phyloP scores from a whole-genome alignment of 2,329 filamentous ascomycete species.

The Clarireedia homoeocarpa region DNA sequence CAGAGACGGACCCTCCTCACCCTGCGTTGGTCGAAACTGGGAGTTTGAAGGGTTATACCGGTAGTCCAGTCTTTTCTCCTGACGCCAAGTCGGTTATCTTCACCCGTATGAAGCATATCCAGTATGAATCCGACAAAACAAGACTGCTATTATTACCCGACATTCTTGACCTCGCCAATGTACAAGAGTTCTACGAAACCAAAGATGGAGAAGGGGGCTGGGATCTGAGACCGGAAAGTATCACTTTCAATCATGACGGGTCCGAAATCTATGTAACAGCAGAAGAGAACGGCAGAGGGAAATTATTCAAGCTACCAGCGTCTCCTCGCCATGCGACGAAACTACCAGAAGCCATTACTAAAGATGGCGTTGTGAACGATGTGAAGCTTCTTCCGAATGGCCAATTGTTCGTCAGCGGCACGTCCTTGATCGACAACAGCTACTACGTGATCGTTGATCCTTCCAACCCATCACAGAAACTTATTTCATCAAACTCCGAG shows the following conservation, averaged over 20 bases:
- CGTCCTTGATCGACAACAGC: slow-evolving; percentile 64
- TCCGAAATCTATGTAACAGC: slow-evolving; percentile 63
- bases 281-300: slow-evolving; percentile 57
- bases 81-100: slow-evolving; percentile 67
- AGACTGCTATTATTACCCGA: slow-evolving; percentile 58
- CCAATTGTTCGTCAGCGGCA: slow-evolving; percentile 57
- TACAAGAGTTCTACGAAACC: slow-evolving; percentile 55
- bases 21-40: slow-evolving; percentile 50
- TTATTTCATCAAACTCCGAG: slow-evolving; percentile 56
- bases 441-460: slow-evolving; percentile 47
- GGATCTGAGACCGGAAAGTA: slow-evolving; percentile 49
- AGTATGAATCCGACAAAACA: slow-evolving; percentile 77
- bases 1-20: slow-evolving; percentile 40
- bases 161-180: slow-evolving; percentile 46
- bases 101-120: slow-evolving; percentile 65
- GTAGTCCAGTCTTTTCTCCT: slow-evolving; percentile 64
- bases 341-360: slow-evolving; percentile 42
- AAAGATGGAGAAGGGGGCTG: slow-evolving; percentile 55
- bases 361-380: slow-evolving; percentile 46
- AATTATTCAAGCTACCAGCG: slow-evolving; percentile 55
- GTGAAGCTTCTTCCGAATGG: slow-evolving; percentile 43
- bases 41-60: slow-evolving; percentile 55
- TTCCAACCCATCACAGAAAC: slow-evolving; percentile 34
- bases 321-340: slow-evolving; percentile 41
- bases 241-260: slow-evolving; percentile 51